Evolutionary conservation across 805 yeast species (phyloP), one percentile per base, ranked within the genome.

Genomic region (Wickerhamiella lipophila): DNA sequence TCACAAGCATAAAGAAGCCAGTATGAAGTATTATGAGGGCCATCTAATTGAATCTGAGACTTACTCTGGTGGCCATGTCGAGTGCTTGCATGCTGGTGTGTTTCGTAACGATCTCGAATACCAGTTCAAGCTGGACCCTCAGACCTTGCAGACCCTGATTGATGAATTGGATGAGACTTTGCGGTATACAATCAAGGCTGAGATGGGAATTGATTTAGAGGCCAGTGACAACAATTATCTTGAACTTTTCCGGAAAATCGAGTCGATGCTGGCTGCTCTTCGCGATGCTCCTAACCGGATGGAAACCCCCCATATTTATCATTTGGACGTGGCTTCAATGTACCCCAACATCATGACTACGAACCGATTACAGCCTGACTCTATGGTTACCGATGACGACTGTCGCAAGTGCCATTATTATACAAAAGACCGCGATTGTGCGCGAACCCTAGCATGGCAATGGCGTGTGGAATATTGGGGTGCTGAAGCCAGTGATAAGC

Each of bases 321-420:
- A 92, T 61, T 95, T 94, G 32, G 99, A 92, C 69, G 99, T 92
- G 46, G 96, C 99, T 0, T 92, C 98, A 1, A 92, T 92, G 99
- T 92, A 92, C 61, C 99, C 99, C 5, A 92, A 92, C 61, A 92
- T 92, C 62, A 92, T 92, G 97, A 86, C 95, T 6, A 83, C 97
- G 0, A 92, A 92, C 66, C 77, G 99, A 61, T 71, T 92, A 47
- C 99, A 92, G 63, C 99, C 99, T 0, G 99, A 92, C 65, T 88
- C 97, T 3, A 89, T 92, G 86, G 88, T 92, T 56, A 69, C 81
- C 0, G 97, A 89, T 60, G 84, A 84, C 57, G 95, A 87, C 59
- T 94, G 98, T 67, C 97, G 98, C 0, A 79, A 94, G 38, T 94
- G 99, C 69, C 98, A 92, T 58, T 94, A 87, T 67, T 92, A 92